Conservation (phyloP, 176 grass and related monocot species). For the Microstegium vimineum region DNA sequence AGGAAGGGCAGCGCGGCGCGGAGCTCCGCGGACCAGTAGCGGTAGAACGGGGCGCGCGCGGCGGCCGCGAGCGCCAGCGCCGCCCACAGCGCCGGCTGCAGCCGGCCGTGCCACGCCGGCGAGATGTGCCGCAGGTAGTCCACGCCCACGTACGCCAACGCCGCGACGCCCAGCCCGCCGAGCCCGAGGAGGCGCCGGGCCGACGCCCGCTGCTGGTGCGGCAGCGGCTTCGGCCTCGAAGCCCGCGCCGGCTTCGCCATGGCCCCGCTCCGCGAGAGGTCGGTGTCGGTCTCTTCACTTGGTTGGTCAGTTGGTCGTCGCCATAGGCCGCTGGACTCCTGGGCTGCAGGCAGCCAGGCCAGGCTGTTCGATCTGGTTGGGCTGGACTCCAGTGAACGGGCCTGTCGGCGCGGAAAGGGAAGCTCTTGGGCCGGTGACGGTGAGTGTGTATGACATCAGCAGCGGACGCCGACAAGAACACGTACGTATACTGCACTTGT, state of each 20-base stretch:
- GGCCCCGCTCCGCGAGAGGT: not conserved
- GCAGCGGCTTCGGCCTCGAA: conserved; percentile 10
- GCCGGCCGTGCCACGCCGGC: conserved; percentile 66
- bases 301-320: not conserved
- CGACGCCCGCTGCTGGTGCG: not conserved
- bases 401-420: not conserved
- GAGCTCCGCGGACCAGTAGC: conserved; percentile 72
- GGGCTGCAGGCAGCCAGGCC: no score
- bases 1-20: conserved; percentile 62
- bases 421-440: not conserved
- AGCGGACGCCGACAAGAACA: no score
- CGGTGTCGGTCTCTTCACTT: not conserved
- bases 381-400: not conserved
- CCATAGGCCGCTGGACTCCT: not conserved
- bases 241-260: conserved; percentile 35
- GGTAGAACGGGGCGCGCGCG: conserved; percentile 63
- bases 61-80: conserved; percentile 52
- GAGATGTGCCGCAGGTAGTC: conserved; percentile 76
- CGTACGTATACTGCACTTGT: no score
- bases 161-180: conserved; percentile 50
- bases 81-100: conserved; percentile 78
- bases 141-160: conserved; percentile 65
- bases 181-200: conserved; percentile 18
- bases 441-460: no score
- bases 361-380: not conserved